Evolutionary conservation across 2,329 filamentous ascomycete genomes (phyloP).

Genomic region (Sporothrix protearum): DNA sequence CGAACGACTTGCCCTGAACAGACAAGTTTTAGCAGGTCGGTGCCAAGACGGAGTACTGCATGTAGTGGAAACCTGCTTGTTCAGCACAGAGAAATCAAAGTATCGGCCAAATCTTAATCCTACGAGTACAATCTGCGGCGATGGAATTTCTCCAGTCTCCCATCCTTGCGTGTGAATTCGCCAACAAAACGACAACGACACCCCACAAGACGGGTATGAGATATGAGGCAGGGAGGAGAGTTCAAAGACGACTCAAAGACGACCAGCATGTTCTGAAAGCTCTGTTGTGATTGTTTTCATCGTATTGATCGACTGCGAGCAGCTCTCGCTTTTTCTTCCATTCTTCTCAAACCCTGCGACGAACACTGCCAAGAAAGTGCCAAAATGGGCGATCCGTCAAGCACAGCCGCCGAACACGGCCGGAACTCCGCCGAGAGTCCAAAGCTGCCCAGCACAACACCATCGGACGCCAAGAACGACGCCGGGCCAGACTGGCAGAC

Average conservation of each 20-base stretch:
- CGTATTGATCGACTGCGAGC: neutral
- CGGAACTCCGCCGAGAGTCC: neutral
- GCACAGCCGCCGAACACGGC: neutral
- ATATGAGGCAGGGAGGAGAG: neutral
- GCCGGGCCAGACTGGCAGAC: neutral
- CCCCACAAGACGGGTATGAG: neutral
- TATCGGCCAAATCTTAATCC: neutral
- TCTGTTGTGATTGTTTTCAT: neutral
- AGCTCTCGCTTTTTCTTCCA: neutral
- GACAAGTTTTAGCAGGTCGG: neutral
- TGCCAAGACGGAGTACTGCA: neutral
- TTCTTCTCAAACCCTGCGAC: neutral
- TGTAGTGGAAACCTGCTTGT: neutral
- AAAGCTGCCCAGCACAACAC: neutral
- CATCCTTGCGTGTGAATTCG: neutral
- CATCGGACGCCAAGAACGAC: neutral
- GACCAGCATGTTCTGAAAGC: neutral
- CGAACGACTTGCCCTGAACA: neutral
- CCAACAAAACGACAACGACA: neutral
- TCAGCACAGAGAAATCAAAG: constrained; percentile 1
- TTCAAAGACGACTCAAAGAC: neutral
- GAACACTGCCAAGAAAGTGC: neutral
- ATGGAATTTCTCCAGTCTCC: neutral
- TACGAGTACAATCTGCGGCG: no score
- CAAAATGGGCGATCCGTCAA: neutral